Percentiles rank a stretch among this genome's conserved stretches.
Conservation (phyloP, 805 yeast genomes). For the Myxozyma mucilagina region DNA sequence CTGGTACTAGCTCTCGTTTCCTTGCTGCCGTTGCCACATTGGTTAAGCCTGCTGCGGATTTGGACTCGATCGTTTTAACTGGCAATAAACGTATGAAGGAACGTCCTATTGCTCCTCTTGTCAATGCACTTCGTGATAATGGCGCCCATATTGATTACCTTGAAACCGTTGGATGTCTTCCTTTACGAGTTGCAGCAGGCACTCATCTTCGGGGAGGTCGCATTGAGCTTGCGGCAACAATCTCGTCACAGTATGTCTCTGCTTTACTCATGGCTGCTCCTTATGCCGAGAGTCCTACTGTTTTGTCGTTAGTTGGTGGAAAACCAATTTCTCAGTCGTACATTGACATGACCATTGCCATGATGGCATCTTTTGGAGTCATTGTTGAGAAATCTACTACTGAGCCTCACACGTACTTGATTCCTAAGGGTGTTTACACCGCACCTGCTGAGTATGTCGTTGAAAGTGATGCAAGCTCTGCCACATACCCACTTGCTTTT, state of each 20-base stretch:
- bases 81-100: conserved; percentile 98
- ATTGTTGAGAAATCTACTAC: conserved; percentile 65
- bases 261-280: conserved; percentile 98
- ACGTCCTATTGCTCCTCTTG: conserved; percentile 94
- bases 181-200: conserved; percentile 70
- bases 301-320: conserved; percentile 88
- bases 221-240: conserved; percentile 91
- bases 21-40: conserved; percentile 90
- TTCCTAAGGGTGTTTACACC: conserved; percentile 77
- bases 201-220: conserved; percentile 81
- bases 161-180: conserved; percentile 79
- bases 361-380: conserved; percentile 92
- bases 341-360: conserved; percentile 93
- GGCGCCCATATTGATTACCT: conserved; percentile 75
- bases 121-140: conserved; percentile 80
- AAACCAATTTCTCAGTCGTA: conserved; percentile 94
- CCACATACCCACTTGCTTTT: conserved; percentile 95
- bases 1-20: conserved; percentile 97
- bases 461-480: conserved; percentile 97
- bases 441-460: conserved; percentile 85
- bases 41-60: conserved; percentile 45
- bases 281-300: conserved; percentile 84
- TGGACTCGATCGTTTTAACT: conserved; percentile 63
- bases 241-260: conserved; percentile 96
- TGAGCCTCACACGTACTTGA: conserved; percentile 82